phyloP scores from a whole-genome alignment of 148 eudicot genomes.

The Hydrangea macrophylla region DNA sequence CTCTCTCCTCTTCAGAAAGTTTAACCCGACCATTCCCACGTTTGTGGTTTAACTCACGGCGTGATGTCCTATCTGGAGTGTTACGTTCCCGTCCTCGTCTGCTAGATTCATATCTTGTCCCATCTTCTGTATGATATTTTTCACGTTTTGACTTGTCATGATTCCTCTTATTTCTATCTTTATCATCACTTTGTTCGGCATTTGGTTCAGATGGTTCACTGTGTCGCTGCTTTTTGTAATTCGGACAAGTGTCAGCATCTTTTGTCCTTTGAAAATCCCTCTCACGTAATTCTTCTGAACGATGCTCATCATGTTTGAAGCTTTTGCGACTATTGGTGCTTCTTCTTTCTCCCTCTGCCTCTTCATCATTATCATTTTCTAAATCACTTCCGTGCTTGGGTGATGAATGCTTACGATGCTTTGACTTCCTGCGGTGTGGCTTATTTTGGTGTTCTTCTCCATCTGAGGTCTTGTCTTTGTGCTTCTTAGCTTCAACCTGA shows the following conservation, averaged over 20 bases:
- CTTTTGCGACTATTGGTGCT: slow-evolving; percentile 29
- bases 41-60: slow-evolving; percentile 33
- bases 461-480: slow-evolving; percentile 39
- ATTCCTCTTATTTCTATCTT: slow-evolving; percentile 20
- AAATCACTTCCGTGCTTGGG: slow-evolving; percentile 39
- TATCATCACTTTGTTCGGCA: slow-evolving; percentile 18
- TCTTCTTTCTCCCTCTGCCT: slow-evolving; percentile 35
- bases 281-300: slow-evolving; percentile 34
- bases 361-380: slow-evolving; percentile 38
- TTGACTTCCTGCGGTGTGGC: slow-evolving; percentile 43
- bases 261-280: slow-evolving; percentile 25
- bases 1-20: slow-evolving; percentile 89
- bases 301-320: slow-evolving; percentile 20
- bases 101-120: slow-evolving; percentile 16
- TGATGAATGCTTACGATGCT: slow-evolving; percentile 52
- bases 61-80: slow-evolving; percentile 19
- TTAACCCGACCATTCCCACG: slow-evolving; percentile 41
- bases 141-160: slow-evolving; percentile 27
- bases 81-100: slow-evolving; percentile 19
- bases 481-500: slow-evolving; percentile 66
- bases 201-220: slow-evolving; percentile 15
- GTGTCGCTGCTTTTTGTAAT: slow-evolving; percentile 26
- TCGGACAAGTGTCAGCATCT: slow-evolving; percentile 23
- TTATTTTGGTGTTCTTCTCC: slow-evolving; percentile 38
- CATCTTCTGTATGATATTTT: slow-evolving; percentile 16